Evolutionary conservation across 2,329 filamentous ascomycete species (phyloP), one percentile per base, ranked within the genome.

Genomic region (Alternaria viburni): DNA sequence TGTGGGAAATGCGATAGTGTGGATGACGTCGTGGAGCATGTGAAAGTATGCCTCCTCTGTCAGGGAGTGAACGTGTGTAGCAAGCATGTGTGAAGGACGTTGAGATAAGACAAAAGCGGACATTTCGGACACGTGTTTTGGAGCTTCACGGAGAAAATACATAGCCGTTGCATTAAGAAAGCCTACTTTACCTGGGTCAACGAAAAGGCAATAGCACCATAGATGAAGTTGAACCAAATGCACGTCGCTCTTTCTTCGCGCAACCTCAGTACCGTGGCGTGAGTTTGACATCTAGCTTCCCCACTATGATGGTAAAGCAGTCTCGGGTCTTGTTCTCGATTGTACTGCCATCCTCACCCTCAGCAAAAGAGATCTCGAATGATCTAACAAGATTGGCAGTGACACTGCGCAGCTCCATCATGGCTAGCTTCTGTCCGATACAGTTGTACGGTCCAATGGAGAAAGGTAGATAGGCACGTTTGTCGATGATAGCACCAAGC

Each of bases 391-490:
- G 79, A n/a, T 89, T 82, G 30, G 88, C 89, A 44, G 90, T 70
- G 5, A 88, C 85, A 15, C 85, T 86, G 59, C 82, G 85, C 85
- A 91, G 87, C 81, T 91, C 89, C 57, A 86, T 82, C 68, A 91
- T 89, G 0, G 88, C 88, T 41, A 91, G 79, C 2, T 77, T 85
- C 83, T 91, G 92, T 2, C 90, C 90, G 28, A 92, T 90, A 72
- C 90, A 93, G 5, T 88, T 89, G n/a, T 90, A 83, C 0, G 88
- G 85, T 0, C 90, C 90, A 58, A 91, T 81, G 32, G 85, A 87
- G 69, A 92, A 93, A 2, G 92, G 89, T 66, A 89, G 91, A 78
- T 92, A 94, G 0, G 91, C 91, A 54, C 84, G 74, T 57, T 75
- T 77, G 44, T 78, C 71, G 3, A 69, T 61, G 26, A 74, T 44